phyloP scores from a whole-genome alignment of 2,329 filamentous ascomycete species.

The Rutstroemia sp. region DNA sequence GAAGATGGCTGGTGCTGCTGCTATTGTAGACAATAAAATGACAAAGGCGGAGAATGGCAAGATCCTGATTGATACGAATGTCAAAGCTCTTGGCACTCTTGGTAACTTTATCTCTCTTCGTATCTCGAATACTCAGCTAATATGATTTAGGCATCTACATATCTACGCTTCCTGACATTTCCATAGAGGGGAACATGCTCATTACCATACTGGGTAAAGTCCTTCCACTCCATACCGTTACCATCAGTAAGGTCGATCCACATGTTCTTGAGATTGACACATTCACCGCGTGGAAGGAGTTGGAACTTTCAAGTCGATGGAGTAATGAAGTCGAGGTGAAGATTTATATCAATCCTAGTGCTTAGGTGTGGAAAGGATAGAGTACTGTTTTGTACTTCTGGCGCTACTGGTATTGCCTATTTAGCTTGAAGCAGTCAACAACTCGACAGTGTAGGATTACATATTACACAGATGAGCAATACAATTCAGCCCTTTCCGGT shows the following conservation, averaged over 20 bases:
- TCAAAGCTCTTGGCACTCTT: conserved; percentile 74
- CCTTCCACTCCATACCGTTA: conserved; percentile 60
- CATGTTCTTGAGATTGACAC: conserved; percentile 72
- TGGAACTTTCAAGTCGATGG: conserved; percentile 64
- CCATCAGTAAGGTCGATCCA: conserved; percentile 41
- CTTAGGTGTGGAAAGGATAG: background rate
- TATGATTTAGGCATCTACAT: conserved; percentile 60
- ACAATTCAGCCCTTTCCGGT: background rate
- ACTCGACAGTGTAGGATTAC: background rate
- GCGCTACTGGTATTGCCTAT: too few relatives aligned
- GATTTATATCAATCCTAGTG: conserved; percentile 20
- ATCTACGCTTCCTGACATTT: conserved; percentile 48
- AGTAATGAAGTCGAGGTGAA: conserved; percentile 70
- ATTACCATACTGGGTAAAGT: conserved; percentile 65
- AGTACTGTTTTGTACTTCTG: background rate
- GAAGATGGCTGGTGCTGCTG: conserved; percentile 86
- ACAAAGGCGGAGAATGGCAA: conserved; percentile 51
- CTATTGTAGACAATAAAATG: conserved; percentile 57
- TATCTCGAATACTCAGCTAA: too few relatives aligned
- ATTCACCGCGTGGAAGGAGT: conserved; percentile 67
- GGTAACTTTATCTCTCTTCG: conserved; percentile 39
- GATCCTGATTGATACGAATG: conserved; percentile 55
- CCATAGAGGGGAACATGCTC: conserved; percentile 43
- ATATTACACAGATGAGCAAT: too few relatives aligned
- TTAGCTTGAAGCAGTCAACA: too few relatives aligned